Evolutionary conservation across 1,139 yeast genomes (phyloP).

Genomic region (Hansenula lynferdii): DNA sequence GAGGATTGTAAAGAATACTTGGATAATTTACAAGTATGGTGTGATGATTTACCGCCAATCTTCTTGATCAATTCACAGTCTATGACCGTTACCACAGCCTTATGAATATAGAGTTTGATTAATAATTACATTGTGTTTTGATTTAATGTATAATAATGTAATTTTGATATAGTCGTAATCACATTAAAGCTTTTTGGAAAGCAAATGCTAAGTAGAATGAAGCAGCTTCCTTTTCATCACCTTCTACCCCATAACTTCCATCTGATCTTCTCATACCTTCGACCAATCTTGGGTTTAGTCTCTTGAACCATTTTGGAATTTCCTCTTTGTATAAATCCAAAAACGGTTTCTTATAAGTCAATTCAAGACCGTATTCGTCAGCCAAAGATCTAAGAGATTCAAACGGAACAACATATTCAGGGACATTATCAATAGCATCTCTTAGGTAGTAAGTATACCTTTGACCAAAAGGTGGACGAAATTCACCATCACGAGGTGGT

Average conservation of each 20-base stretch:
- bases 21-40: conserved; percentile 74
- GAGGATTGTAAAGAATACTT: conserved; percentile 71
- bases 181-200: conserved; percentile 47
- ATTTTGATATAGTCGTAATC: not conserved
- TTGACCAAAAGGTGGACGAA: conserved; percentile 78
- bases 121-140: not conserved
- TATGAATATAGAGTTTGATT: conserved; percentile 27
- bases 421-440: conserved; percentile 95
- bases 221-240: conserved; percentile 87
- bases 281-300: conserved; percentile 57
- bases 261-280: conserved; percentile 70
- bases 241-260: conserved; percentile 84
- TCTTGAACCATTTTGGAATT: conserved; percentile 58
- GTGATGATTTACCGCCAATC: conserved; percentile 75
- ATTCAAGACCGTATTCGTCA: conserved; percentile 73
- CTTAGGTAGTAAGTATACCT: conserved; percentile 74
- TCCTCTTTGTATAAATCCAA: conserved; percentile 79
- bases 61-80: conserved; percentile 84
- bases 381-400: conserved; percentile 80
- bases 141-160: not conserved
- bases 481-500: conserved; percentile 69
- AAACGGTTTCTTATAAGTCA: conserved; percentile 73
- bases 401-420: conserved; percentile 97
- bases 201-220: conserved; percentile 80
- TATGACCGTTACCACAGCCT: conserved; percentile 91